Conservation (phyloP, 2,329 filamentous ascomycete genomes). For the Xylariaceae sp. region DNA sequence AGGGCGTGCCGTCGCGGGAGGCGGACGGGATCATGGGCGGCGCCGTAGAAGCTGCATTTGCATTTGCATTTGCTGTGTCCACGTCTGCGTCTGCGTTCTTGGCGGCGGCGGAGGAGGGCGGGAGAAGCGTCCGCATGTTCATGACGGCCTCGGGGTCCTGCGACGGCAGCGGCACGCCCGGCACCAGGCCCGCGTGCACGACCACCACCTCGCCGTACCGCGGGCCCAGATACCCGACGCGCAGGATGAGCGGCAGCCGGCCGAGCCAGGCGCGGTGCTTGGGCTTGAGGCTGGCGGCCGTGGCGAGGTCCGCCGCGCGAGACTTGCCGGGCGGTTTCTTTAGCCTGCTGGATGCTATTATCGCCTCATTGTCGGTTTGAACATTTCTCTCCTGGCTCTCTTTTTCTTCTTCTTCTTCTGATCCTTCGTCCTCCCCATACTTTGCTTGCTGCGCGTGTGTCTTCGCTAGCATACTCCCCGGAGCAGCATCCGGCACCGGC, state of each 20-base stretch:
- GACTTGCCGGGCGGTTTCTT: slow-evolving; percentile 42
- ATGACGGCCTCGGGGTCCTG: slow-evolving; percentile 84
- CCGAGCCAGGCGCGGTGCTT: slow-evolving; percentile 73
- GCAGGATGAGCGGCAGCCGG: slow-evolving; percentile 77
- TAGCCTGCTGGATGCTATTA: too few species aligned
- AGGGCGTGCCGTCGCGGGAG: slow-evolving; percentile 61
- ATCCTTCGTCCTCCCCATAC: too few species aligned
- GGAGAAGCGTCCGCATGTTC: slow-evolving; percentile 85
- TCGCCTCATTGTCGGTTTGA: too few species aligned
- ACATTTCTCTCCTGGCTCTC: too few species aligned
- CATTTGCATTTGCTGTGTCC: not conserved
- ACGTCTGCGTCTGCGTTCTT: not conserved
- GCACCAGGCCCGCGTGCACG: slow-evolving; percentile 86
- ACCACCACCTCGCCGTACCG: slow-evolving; percentile 67
- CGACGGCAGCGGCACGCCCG: slow-evolving; percentile 70
- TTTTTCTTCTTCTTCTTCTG: too few species aligned
- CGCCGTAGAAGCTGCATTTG: too few species aligned
- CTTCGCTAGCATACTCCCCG: too few species aligned
- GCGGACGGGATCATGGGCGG: slow-evolving; percentile 18
- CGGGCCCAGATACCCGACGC: slow-evolving; percentile 65
- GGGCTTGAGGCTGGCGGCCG: slow-evolving; percentile 57
- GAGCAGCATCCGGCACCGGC: too few species aligned
- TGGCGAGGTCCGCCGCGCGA: slow-evolving; percentile 55
- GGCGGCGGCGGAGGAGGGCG: slow-evolving; percentile 42
- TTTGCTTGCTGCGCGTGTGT: too few species aligned